Base-by-base conservation (phyloP, 129 eudicot genomes). In the Cynara cardunculus region DNA sequence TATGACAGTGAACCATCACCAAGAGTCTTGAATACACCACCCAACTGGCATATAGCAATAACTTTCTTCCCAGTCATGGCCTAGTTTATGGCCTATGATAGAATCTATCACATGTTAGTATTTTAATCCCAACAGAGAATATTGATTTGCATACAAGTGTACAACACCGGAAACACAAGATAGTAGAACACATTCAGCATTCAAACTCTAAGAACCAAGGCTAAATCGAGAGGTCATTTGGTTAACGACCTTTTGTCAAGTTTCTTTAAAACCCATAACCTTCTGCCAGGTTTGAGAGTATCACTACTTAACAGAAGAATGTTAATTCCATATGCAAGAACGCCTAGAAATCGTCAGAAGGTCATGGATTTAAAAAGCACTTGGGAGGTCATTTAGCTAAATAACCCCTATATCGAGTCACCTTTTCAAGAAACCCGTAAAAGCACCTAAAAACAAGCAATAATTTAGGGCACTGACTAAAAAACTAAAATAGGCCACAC, bases 11-110 rank as follows among this genome's bases (percentile, higher is more conserved):
- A 30, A 37, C 97, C 97, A 68, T 95, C 94, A 22, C 74, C 56
- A 73, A 85, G 87, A 10, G 93, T 85, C 87, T 88, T 86, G 86
- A 95, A 95, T 53, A 80, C 87, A 75, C 99, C 99, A 12, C 99
- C 97, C 18, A 93, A 88, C 72, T 92, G 99, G 82, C 99, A 95
- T 37, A 95, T 92, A 24, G 92, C 97, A 74, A 95, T 95, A 79
- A 92, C 83, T 77, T 78, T 92, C 89, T 87, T 87, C 84, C 83
- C 92, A 32, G 82, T 85, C 96, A 92, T 92, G 84, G 69, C 78
- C 78, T 83, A 78, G 27, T 59, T 83, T 71, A 71, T 6, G 74
- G 74, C 86, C 82, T 77, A 76, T 0, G 2, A 69, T 35, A 70
- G 64, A 56, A 82, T 65, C 13, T 21, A 56, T 59, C 62, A 74